Evolutionary conservation across 331 rosid genomes (phyloP).

Genomic region (Phaseolus coccineus): DNA sequence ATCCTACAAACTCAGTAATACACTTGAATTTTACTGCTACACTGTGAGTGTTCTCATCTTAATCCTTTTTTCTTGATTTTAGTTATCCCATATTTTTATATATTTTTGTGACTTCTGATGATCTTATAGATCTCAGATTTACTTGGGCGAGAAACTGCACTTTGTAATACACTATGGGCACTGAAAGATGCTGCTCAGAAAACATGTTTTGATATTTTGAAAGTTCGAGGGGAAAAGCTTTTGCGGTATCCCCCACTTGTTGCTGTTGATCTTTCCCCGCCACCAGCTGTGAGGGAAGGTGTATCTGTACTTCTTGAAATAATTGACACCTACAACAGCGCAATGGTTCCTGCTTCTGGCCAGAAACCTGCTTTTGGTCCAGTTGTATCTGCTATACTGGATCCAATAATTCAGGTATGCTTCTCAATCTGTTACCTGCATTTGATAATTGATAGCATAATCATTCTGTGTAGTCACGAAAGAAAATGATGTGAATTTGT

Average conservation of each 20-base stretch:
- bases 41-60: constrained; percentile 69
- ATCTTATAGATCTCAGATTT: constrained; percentile 80
- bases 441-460: constrained; percentile 13
- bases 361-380: constrained; percentile 83
- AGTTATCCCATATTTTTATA: constrained; percentile 6
- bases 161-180: constrained; percentile 82
- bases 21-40: constrained; percentile 91
- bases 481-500: constrained; percentile 25
- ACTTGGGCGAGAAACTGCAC: constrained; percentile 91
- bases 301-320: constrained; percentile 91
- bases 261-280: constrained; percentile 95
- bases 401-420: constrained; percentile 92
- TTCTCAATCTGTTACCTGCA: constrained; percentile 36
- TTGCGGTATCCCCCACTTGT: constrained; percentile 93
- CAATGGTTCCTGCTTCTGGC: constrained; percentile 88
- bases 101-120: constrained; percentile 45
- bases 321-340: constrained; percentile 79
- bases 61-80: neutral
- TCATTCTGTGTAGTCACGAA: constrained; percentile 26
- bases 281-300: constrained; percentile 96
- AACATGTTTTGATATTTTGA: constrained; percentile 91
- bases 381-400: constrained; percentile 88
- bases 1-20: constrained; percentile 90
- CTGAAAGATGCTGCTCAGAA: constrained; percentile 95
- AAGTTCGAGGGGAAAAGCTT: constrained; percentile 90